Evolutionary conservation across 306 rosid genomes (phyloP).

Genomic region (Delonix regia): DNA sequence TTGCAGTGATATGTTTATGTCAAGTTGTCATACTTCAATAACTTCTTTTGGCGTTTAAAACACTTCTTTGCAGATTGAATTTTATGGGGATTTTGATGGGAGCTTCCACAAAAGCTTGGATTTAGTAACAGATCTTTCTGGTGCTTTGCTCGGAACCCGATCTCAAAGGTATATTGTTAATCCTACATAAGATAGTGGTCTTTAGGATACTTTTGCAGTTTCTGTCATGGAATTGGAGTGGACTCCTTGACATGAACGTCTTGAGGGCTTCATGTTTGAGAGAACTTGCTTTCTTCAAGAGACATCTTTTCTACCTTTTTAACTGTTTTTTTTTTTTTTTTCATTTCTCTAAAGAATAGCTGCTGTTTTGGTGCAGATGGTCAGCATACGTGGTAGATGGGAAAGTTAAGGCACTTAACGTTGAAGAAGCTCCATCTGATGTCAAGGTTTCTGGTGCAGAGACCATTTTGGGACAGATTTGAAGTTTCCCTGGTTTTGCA

Average conservation of each 20-base stretch:
- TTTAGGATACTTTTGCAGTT: too few species aligned
- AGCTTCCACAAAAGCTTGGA: constrained; percentile 91
- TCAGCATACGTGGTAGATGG: constrained; percentile 94
- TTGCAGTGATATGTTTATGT: neutral
- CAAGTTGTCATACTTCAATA: constrained; percentile 10
- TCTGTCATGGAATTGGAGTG: constrained; percentile 15
- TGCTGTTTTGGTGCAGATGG: constrained; percentile 65
- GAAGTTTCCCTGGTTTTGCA: constrained; percentile 29
- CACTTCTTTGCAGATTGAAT: constrained; percentile 65
- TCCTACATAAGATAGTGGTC: neutral
- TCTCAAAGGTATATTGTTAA: constrained; percentile 62
- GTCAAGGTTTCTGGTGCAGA: constrained; percentile 92
- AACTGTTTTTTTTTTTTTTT: too few species aligned
- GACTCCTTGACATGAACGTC: neutral
- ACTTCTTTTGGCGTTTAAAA: constrained; percentile 15
- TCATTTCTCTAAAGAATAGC: constrained; percentile 27
- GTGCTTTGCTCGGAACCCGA: constrained; percentile 89
- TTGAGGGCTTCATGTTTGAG: constrained; percentile 21
- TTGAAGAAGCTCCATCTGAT: constrained; percentile 97
- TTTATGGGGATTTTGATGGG: constrained; percentile 94
- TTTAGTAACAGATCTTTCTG: constrained; percentile 80
- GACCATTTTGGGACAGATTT: constrained; percentile 82
- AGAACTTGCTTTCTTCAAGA: constrained; percentile 1
- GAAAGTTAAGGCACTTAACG: constrained; percentile 67
- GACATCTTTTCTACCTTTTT: neutral